Conservation (phyloP, 352 stramenopile genomes). For the Globisporangium irregulare region DNA sequence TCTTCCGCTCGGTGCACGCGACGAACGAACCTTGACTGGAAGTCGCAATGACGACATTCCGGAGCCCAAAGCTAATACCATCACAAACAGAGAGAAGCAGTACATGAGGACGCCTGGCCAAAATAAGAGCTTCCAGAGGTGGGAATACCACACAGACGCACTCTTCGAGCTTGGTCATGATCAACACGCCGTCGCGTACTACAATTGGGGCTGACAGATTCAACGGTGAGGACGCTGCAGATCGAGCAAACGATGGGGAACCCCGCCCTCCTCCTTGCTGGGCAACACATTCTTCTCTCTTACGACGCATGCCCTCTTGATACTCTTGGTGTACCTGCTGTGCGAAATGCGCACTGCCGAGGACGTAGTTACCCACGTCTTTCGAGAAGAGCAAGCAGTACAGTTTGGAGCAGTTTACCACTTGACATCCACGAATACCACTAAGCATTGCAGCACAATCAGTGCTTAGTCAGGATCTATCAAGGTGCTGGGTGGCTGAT, state of each 20-base stretch:
- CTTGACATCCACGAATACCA: constrained; percentile 20
- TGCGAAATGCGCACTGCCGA: constrained; percentile 35
- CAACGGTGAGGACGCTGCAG: constrained; percentile 6
- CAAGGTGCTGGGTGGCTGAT: neutral
- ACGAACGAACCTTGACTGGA: constrained; percentile 23
- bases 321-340: constrained; percentile 22
- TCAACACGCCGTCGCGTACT: neutral
- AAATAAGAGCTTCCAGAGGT: neutral
- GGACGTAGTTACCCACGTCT: constrained; percentile 28
- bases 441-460: neutral
- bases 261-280: neutral
- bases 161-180: constrained; percentile 36
- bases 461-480: neutral
- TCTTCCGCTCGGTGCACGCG: constrained; percentile 32
- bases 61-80: constrained; percentile 28
- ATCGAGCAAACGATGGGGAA: neutral
- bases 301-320: constrained; percentile 13
- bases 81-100: neutral
- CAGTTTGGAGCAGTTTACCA: constrained; percentile 43
- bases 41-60: constrained; percentile 28
- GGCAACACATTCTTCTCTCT: constrained; percentile 1
- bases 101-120: neutral
- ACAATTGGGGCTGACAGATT: neutral
- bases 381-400: constrained; percentile 48
- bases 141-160: constrained; percentile 12